Evolutionary conservation across 805 yeast species (phyloP).

Genomic region (Jamesozyma rosinii): DNA sequence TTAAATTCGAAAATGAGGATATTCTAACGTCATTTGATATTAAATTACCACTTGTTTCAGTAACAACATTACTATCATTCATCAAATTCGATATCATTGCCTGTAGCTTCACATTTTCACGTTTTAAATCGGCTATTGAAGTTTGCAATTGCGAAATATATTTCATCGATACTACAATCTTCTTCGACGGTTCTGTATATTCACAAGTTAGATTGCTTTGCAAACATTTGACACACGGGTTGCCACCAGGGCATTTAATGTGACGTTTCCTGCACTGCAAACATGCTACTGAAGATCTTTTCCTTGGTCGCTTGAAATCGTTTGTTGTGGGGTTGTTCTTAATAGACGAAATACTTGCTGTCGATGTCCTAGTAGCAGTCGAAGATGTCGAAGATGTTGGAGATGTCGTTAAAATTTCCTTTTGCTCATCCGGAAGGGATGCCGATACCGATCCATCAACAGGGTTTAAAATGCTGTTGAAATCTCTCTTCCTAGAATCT

Average conservation of each 20-base stretch:
- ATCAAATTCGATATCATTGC: slow-evolving; percentile 13
- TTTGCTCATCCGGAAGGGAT: neutral
- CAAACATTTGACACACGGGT: slow-evolving; percentile 58
- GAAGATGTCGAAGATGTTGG: neutral
- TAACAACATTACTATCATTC: neutral
- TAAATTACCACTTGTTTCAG: neutral
- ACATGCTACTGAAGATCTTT: slow-evolving; percentile 35
- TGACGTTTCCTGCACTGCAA: slow-evolving; percentile 63
- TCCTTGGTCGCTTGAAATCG: slow-evolving; percentile 6
- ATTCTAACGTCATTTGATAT: neutral
- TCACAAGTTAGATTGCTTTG: slow-evolving; percentile 52
- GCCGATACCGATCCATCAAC: neutral
- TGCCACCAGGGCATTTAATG: slow-evolving; percentile 69
- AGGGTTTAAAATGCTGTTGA: neutral
- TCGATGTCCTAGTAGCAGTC: too few relatives aligned
- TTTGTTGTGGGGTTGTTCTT: neutral
- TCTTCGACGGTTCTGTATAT: slow-evolving; percentile 62
- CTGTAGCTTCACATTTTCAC: slow-evolving; percentile 53
- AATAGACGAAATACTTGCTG: neutral
- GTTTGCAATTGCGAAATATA: slow-evolving; percentile 60
- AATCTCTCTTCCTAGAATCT: neutral
- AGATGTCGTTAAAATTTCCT: neutral
- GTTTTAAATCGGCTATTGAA: slow-evolving; percentile 54
- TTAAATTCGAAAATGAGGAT: neutral
- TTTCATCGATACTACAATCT: slow-evolving; percentile 63